phyloP scores from a whole-genome alignment of 1,284 basidiomycete species.

The Irpex rosettiformis region DNA sequence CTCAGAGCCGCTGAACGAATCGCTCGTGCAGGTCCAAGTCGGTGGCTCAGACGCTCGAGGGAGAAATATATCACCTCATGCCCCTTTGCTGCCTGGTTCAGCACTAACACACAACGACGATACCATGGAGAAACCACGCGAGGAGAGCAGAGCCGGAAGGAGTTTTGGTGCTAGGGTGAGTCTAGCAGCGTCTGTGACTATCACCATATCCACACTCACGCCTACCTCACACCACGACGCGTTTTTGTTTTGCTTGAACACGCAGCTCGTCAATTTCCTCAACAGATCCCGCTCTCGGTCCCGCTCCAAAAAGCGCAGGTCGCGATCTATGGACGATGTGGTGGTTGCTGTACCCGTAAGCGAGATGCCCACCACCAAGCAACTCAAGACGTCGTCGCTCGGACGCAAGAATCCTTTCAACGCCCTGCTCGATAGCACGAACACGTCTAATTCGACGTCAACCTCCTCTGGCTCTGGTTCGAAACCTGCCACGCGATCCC shows the following conservation, averaged over 20 bases:
- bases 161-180: conserved; percentile 27
- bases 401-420: conserved; percentile 21
- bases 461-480: conserved; percentile 25
- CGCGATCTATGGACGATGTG: conserved; percentile 28
- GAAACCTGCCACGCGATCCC: conserved; percentile 47
- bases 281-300: conserved; percentile 33
- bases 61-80: conserved; percentile 4
- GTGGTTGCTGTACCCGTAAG: conserved; percentile 19
- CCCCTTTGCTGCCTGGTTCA: conserved; percentile 18
- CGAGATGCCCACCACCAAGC: conserved; percentile 19
- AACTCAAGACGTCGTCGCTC: conserved; percentile 20
- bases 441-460: conserved; percentile 14
- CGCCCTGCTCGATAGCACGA: conserved; percentile 25
- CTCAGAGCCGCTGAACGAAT: neutral
- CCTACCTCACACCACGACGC: conserved; percentile 14
- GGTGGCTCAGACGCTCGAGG: conserved; percentile 6
- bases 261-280: conserved; percentile 32
- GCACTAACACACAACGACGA: conserved; percentile 17
- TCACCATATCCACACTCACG: neutral
- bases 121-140: conserved; percentile 22
- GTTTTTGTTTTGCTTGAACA: conserved; percentile 6
- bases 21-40: conserved; percentile 1
- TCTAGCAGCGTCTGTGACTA: conserved; percentile 5
- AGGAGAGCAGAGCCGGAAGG: conserved; percentile 24
- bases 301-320: conserved; percentile 29